Evolutionary conservation across 805 yeast genomes (phyloP).

Genomic region (Wickerhamomyces xylosicus): DNA sequence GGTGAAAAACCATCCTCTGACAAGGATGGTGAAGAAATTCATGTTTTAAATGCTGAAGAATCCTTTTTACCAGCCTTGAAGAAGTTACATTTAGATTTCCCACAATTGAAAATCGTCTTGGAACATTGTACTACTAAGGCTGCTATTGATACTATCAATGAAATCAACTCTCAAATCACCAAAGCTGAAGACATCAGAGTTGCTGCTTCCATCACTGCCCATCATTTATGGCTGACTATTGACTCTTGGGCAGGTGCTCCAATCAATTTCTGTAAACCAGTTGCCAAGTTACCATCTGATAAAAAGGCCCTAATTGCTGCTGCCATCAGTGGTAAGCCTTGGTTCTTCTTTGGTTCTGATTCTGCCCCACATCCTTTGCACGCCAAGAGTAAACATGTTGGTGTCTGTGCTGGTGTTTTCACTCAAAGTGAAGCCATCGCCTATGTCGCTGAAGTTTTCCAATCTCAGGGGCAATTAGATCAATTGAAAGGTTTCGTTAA

Average conservation of each 20-base stretch:
- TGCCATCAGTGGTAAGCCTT: conserved; percentile 85
- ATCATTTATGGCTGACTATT: conserved; percentile 78
- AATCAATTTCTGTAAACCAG: conserved; percentile 93
- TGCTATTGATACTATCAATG: conserved; percentile 69
- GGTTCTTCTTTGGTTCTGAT: conserved; percentile 94
- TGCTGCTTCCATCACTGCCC: conserved; percentile 93
- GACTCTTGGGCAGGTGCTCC: conserved; percentile 98
- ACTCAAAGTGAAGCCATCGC: conserved; percentile 78
- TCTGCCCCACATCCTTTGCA: conserved; percentile 93
- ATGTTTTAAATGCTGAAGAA: conserved; percentile 90
- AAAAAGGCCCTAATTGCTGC: conserved; percentile 73
- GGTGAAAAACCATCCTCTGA: conserved; percentile 83
- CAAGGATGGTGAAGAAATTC: conserved; percentile 54
- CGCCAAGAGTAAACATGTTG: conserved; percentile 64
- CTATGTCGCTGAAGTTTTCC: conserved; percentile 83
- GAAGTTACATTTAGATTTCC: conserved; percentile 74
- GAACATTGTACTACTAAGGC: conserved; percentile 94
- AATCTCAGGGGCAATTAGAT: conserved; percentile 48
- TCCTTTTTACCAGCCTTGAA: conserved; percentile 81
- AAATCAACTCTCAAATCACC: conserved; percentile 39
- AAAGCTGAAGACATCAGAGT: conserved; percentile 39
- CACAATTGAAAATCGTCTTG: conserved; percentile 72
- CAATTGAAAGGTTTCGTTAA: conserved; percentile 67
- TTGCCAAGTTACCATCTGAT: conserved; percentile 86
- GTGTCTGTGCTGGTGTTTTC: conserved; percentile 97